Conservation (phyloP, 371 early-diverging fungal species). For the Gilbertella persicaria region DNA sequence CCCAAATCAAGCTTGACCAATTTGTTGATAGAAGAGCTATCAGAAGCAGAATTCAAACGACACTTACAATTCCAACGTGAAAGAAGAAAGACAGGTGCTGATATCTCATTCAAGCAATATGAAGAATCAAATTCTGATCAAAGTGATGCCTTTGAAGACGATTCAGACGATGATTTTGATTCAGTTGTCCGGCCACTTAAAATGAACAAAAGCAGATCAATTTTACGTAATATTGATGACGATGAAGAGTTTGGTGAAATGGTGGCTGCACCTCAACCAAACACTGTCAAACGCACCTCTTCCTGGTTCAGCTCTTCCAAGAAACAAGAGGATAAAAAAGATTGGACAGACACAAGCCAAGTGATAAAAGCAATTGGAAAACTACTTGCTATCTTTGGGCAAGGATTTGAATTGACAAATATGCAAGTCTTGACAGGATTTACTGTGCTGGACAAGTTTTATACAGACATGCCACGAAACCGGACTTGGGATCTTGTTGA, state of each 20-base stretch:
- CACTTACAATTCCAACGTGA: slow-evolving; percentile 22
- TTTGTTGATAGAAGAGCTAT: slow-evolving; percentile 22
- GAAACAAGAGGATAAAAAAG: slow-evolving; percentile 9
- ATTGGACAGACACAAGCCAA: slow-evolving; percentile 44
- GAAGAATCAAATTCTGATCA: slow-evolving; percentile 11
- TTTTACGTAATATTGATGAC: background rate
- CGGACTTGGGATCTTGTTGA: slow-evolving; percentile 44
- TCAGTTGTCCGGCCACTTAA: slow-evolving; percentile 7
- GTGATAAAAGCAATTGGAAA: slow-evolving; percentile 63
- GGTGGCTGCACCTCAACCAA: slow-evolving; percentile 14
- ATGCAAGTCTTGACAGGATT: slow-evolving; percentile 77
- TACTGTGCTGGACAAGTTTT: slow-evolving; percentile 65
- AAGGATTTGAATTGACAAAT: slow-evolving; percentile 80
- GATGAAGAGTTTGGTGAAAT: slow-evolving; percentile 31
- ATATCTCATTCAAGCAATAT: slow-evolving; percentile 14
- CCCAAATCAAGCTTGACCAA: background rate
- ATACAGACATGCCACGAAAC: slow-evolving; percentile 45
- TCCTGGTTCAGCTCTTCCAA: background rate
- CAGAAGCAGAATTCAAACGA: slow-evolving; percentile 26
- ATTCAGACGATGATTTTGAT: background rate
- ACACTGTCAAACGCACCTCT: background rate
- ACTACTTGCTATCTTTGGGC: slow-evolving; percentile 63
- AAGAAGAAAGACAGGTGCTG: slow-evolving; percentile 9
- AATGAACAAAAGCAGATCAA: background rate
- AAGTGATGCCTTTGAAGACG: slow-evolving; percentile 8